A percentile compares a stretch with the other conserved stretches of the same genome.
These are phyloP conservation scores for Lentinus tigrinus DNA, from an alignment of 768 basidiomycete genomes.

Conservation along the genomic window DNA sequence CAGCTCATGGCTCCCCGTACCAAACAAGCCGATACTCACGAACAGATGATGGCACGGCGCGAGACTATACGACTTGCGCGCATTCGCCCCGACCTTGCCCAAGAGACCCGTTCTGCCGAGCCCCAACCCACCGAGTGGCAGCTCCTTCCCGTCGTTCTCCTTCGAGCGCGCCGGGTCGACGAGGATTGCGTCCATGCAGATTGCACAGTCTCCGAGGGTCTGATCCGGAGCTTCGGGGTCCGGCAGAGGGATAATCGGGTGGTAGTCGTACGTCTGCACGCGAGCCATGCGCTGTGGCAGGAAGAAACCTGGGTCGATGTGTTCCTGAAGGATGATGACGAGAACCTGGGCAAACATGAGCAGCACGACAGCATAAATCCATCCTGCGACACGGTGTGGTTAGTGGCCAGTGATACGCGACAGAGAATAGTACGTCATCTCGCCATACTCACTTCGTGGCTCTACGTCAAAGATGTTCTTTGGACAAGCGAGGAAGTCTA, in stretches of 20 bases:
- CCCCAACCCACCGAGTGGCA: background rate
- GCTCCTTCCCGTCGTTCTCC: constrained; percentile 29
- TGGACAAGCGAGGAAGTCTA: constrained; percentile 83
- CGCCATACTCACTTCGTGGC: constrained; percentile 55
- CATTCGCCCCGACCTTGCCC: constrained; percentile 31
- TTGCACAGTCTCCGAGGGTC: constrained; percentile 83
- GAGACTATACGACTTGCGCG: constrained; percentile 66
- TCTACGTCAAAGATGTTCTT: constrained; percentile 84
- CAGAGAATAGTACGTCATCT: background rate
- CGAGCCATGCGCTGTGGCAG: constrained; percentile 64
- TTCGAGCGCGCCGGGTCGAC: constrained; percentile 24
- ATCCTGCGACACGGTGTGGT: constrained; percentile 40
- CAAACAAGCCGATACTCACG: constrained; percentile 43
- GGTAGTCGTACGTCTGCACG: constrained; percentile 76
- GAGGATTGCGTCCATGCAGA: constrained; percentile 53
- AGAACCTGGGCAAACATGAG: constrained; percentile 64
- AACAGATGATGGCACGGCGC: constrained; percentile 91
- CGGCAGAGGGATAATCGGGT: constrained; percentile 69
- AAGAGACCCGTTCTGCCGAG: constrained; percentile 1
- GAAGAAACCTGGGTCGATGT: constrained; percentile 82
- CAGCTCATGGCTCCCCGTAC: background rate
- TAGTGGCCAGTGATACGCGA: background rate
- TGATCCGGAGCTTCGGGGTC: constrained; percentile 77
- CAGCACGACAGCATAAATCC: constrained; percentile 59
- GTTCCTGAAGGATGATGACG: constrained; percentile 70